phyloP scores from a whole-genome alignment of 805 yeast species.

The Kluyveromyces wickerhamii region DNA sequence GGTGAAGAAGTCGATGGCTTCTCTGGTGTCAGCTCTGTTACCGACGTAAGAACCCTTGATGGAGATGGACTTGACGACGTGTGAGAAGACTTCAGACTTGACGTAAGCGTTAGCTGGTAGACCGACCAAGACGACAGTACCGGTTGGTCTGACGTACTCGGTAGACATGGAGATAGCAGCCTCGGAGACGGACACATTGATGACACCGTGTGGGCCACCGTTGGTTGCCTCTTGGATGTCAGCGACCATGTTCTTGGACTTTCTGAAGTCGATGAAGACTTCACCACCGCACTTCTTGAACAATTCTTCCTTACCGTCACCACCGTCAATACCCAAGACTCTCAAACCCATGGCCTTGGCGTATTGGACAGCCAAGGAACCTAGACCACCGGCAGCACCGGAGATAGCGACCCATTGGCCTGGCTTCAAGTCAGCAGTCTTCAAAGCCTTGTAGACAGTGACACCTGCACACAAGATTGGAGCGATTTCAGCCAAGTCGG shows the following conservation, averaged over 20 bases:
- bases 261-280: conserved; percentile 46
- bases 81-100: conserved; percentile 55
- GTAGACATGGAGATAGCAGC: conserved; percentile 51
- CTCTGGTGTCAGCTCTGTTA: conserved; percentile 73
- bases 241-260: conserved; percentile 41
- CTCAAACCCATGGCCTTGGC: conserved; percentile 53
- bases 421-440: conserved; percentile 40
- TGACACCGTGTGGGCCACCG: conserved; percentile 70
- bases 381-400: conserved; percentile 60
- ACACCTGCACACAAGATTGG: conserved; percentile 58
- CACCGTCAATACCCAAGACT: conserved; percentile 50
- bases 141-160: conserved; percentile 51
- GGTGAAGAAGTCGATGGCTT: conserved; percentile 60
- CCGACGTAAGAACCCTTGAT: conserved; percentile 81
- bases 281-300: conserved; percentile 46
- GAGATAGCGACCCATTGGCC: conserved; percentile 55
- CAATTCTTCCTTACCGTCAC: conserved; percentile 41
- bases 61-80: conserved; percentile 60
- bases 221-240: conserved; percentile 46
- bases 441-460: conserved; percentile 54
- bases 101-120: conserved; percentile 70
- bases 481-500: conserved; percentile 65
- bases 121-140: conserved; percentile 64
- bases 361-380: conserved; percentile 50
- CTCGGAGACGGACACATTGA: conserved; percentile 63